A percentile compares a stretch with the other conserved stretches of the same genome.
Evolutionary conservation across 208 protist genomes (phyloP).

Genomic region (Crithidia bombi): DNA sequence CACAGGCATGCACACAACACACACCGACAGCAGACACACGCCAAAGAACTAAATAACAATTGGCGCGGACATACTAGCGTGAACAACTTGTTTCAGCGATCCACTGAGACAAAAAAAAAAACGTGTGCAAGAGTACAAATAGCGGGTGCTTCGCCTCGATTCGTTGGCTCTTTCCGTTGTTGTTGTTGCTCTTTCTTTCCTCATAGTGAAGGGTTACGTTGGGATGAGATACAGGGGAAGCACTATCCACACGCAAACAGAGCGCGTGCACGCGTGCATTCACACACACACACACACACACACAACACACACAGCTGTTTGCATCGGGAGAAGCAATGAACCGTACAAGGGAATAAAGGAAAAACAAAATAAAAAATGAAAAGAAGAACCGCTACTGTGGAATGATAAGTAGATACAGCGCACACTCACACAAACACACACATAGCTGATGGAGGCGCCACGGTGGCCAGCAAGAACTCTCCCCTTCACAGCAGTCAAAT

Average conservation of each 20-base stretch:
- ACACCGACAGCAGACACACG: too few relatives aligned
- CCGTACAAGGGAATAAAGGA: conserved; percentile 13
- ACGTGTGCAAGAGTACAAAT: too few relatives aligned
- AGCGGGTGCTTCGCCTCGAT: too few relatives aligned
- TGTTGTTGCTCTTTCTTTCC: background rate
- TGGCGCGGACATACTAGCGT: too few relatives aligned
- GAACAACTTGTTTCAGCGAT: too few relatives aligned
- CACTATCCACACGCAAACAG: background rate
- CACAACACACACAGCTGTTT: too few relatives aligned
- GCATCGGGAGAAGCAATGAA: background rate
- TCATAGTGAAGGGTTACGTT: background rate
- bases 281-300: background rate
- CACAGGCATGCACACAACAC: too few relatives aligned
- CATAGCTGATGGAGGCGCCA: conserved; percentile 8
- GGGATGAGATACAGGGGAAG: background rate
- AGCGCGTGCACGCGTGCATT: background rate
- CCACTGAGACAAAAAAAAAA: too few relatives aligned
- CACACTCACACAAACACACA: too few relatives aligned
- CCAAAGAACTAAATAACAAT: too few relatives aligned
- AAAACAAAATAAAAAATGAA: conserved; percentile 13
- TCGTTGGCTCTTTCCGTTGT: background rate
- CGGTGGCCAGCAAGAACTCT: background rate
- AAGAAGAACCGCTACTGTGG: conserved; percentile 7
- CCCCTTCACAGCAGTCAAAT: background rate
- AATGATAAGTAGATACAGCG: conserved; percentile 1